Conservation (phyloP, 2,329 filamentous ascomycete species). For the Diplocarpon rosae region DNA sequence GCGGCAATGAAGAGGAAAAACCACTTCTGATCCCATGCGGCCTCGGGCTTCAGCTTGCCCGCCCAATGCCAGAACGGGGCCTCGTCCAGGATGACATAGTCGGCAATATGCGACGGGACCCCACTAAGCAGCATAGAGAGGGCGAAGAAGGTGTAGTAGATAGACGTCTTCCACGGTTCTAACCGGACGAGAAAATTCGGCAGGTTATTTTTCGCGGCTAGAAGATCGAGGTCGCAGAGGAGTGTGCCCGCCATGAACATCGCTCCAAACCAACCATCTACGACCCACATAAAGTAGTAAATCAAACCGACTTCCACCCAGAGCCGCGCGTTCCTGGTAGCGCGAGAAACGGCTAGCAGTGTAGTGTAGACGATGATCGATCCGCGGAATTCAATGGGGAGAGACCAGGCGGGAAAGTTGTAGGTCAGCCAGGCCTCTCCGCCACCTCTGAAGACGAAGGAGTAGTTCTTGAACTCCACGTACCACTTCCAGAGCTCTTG, state of each 20-base stretch:
- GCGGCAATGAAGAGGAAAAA: constrained; percentile 56
- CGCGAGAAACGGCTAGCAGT: constrained; percentile 41
- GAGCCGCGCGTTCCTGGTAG: constrained; percentile 42
- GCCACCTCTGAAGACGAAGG: constrained; percentile 50
- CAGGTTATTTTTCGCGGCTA: constrained; percentile 38
- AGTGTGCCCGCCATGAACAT: constrained; percentile 51
- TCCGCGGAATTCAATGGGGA: constrained; percentile 53
- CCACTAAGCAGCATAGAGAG: constrained; percentile 47
- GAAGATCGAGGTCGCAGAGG: constrained; percentile 47
- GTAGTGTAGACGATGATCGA: constrained; percentile 52
- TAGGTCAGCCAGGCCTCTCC: constrained; percentile 45
- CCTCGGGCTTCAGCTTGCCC: constrained; percentile 50
- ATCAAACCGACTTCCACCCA: constrained; percentile 41
- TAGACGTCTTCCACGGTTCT: constrained; percentile 35
- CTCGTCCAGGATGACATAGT: constrained; percentile 31
- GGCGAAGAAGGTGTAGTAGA: constrained; percentile 41
- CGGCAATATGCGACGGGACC: constrained; percentile 35
- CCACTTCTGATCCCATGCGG: constrained; percentile 56
- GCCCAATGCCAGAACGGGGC: constrained; percentile 36
- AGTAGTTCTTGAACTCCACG: constrained; percentile 55
- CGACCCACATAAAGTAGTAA: constrained; percentile 57
- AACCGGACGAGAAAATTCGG: constrained; percentile 37
- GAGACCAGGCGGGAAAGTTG: constrained; percentile 46
- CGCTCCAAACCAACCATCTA: constrained; percentile 50
- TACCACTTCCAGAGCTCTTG: constrained; percentile 23